Evolutionary conservation across 2,329 filamentous ascomycete genomes (phyloP), one percentile per base, ranked within the genome.

Genomic region (Talaromyces sp.): DNA sequence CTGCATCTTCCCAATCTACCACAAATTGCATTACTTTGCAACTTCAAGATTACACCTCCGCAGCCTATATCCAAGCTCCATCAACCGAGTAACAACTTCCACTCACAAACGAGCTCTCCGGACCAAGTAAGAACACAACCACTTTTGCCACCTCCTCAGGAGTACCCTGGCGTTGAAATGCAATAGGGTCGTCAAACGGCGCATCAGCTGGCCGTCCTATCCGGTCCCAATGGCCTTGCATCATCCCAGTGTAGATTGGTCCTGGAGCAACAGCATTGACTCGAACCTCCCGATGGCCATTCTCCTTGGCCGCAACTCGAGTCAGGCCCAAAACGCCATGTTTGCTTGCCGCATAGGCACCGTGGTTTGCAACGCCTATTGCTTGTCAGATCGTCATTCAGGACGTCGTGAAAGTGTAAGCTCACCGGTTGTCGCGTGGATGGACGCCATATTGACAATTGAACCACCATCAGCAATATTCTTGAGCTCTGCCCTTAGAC

Each of bases 401-500:
- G 45, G 4, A 49, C n/a, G n/a, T 49, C 17, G 15, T 8, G 22
- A 25, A 13, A 27, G 22, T 49, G 17, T 5, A 49, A 49, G 1
- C 58, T 27, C 22, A 60, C 58, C 58, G 5, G 17, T 60, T 5
- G 31, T 29, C 8, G 25, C 36, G 5, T 60, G 58, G 31, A 60
- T 43, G 17, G 58, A 60, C 5, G 58, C 36, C 25, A 60, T 34
- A 43, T 60, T 45, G 17, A 60, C 58, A n/a, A 60, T 31, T 10
- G 31, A 38, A 2, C 58, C 58, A 13, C 36, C 31, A 43, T 60
- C 40, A 2, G 17, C 25, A n/a, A 60, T 60, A 19, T 29, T 19
- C 36, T 22, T 40, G 25, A 60, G 31, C 58, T 60, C 58, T 60
- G 58, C 58, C 34, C 58, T 17, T 10, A 60, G 34, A 60, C 58